These are phyloP conservation scores for Diaporthe sp. DNA, from an alignment of 2,329 filamentous ascomycete species.

Conservation along the genomic window DNA sequence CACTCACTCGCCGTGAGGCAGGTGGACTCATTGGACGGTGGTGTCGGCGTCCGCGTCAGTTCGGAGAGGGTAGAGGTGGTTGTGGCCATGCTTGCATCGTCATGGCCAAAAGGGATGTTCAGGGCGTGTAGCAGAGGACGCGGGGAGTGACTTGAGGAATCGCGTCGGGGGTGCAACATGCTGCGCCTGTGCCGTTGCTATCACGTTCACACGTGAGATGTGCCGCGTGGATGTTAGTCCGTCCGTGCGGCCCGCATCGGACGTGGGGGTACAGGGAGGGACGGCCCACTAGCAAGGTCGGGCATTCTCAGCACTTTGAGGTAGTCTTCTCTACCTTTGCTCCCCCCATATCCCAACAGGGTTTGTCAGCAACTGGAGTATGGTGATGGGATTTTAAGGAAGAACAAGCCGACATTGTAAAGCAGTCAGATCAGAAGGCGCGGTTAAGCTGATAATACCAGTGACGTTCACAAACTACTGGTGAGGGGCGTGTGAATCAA, in stretches of 20 bases:
- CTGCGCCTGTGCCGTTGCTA: background rate
- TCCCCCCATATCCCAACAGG: no score
- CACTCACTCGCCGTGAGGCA: slow-evolving; percentile 32
- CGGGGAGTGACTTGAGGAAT: background rate
- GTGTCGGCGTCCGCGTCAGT: slow-evolving; percentile 39
- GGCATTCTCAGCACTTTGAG: no score
- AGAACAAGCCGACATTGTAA: no score
- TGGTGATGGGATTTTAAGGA: no score
- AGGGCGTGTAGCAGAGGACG: background rate
- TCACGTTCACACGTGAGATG: background rate
- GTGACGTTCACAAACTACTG: no score
- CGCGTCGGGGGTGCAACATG: background rate
- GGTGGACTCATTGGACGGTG: slow-evolving; percentile 22
- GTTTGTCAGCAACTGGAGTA: no score
- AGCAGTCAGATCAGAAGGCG: no score
- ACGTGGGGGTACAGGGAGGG: background rate
- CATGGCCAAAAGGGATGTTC: background rate
- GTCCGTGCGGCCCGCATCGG: background rate
- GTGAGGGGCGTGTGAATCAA: no score
- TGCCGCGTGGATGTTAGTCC: background rate
- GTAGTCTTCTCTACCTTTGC: no score
- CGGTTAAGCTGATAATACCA: no score
- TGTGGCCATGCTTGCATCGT: slow-evolving; percentile 37
- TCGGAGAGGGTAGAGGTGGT: slow-evolving; percentile 43
- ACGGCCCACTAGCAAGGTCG: background rate